phyloP scores from a whole-genome alignment of 1,284 basidiomycete genomes.

The Leccinum pachyderme region DNA sequence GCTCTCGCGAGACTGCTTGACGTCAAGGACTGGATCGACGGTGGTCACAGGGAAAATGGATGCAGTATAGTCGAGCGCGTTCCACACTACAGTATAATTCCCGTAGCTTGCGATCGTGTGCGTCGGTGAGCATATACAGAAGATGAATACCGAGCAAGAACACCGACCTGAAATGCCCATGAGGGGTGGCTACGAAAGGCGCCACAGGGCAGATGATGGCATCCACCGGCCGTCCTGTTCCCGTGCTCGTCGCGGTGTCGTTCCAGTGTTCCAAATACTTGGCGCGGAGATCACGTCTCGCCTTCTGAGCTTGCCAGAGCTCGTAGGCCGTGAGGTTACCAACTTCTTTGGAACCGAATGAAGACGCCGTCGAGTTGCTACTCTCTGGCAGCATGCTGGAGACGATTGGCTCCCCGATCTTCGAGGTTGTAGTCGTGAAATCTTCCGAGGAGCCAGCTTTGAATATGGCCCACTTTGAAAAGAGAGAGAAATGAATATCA shows the following conservation, averaged over 20 bases:
- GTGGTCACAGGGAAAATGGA: conserved; percentile 66
- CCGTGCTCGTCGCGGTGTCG: conserved; percentile 44
- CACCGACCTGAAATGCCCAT: conserved; percentile 49
- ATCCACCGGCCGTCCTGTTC: conserved; percentile 63
- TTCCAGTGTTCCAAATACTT: conserved; percentile 59
- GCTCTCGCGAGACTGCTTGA: conserved; percentile 38
- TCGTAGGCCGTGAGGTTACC: conserved; percentile 40
- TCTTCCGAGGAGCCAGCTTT: conserved; percentile 45
- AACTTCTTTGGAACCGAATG: conserved; percentile 14
- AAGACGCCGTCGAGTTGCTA: conserved; percentile 18
- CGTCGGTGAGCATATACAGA: background rate
- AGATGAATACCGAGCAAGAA: background rate
- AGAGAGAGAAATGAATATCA: background rate
- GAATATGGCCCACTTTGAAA: conserved; percentile 40
- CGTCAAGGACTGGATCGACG: conserved; percentile 52
- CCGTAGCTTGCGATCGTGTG: conserved; percentile 35
- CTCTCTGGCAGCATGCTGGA: conserved; percentile 43
- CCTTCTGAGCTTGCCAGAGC: conserved; percentile 56
- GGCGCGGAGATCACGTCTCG: conserved; percentile 44
- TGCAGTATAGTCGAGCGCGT: conserved; percentile 65
- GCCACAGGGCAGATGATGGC: conserved; percentile 59
- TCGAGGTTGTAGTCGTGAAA: conserved; percentile 37
- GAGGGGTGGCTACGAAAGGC: conserved; percentile 52
- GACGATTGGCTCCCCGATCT: conserved; percentile 51
- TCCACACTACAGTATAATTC: conserved; percentile 64